These are phyloP conservation scores for Turritis glabra DNA, from an alignment of 345 rosid species.

Conservation along the genomic window DNA sequence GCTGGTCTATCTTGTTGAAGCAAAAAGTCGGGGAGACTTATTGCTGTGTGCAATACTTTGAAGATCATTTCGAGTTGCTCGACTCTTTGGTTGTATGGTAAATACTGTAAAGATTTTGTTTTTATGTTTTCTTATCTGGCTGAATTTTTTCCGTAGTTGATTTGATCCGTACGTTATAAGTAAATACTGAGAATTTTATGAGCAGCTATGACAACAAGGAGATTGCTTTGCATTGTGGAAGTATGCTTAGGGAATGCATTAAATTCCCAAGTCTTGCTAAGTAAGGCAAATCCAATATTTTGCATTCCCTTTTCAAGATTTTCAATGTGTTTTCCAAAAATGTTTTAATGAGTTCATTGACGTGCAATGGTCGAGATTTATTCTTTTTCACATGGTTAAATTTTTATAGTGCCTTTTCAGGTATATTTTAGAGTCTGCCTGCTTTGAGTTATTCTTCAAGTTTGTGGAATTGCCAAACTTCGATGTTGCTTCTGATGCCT, in stretches of 20 bases:
- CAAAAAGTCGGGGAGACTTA: conserved; percentile 66
- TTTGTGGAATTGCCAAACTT: conserved; percentile 91
- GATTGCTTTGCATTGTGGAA: conserved; percentile 87
- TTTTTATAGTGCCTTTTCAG: conserved; percentile 73
- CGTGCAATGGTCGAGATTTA: background rate
- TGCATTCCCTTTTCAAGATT: conserved; percentile 22
- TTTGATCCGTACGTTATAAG: background rate
- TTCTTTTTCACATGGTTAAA: conserved; percentile 39
- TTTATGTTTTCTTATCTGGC: background rate
- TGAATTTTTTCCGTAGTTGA: background rate
- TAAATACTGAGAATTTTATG: background rate
- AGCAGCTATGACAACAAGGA: conserved; percentile 96
- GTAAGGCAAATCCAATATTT: conserved; percentile 56
- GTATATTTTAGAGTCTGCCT: conserved; percentile 88
- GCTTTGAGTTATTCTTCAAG: conserved; percentile 94
- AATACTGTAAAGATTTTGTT: background rate
- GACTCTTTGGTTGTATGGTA: conserved; percentile 65
- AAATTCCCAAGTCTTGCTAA: conserved; percentile 87
- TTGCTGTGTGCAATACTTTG: conserved; percentile 79
- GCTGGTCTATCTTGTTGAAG: conserved; percentile 89
- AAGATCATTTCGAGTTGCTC: conserved; percentile 79
- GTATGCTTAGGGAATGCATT: conserved; percentile 95
- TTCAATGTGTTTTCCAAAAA: background rate
- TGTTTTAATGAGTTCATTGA: conserved; percentile 2
- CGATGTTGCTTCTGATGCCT: conserved; percentile 97